phyloP scores from a whole-genome alignment of 352 stramenopile genomes.

The Phytophthora melonis region DNA sequence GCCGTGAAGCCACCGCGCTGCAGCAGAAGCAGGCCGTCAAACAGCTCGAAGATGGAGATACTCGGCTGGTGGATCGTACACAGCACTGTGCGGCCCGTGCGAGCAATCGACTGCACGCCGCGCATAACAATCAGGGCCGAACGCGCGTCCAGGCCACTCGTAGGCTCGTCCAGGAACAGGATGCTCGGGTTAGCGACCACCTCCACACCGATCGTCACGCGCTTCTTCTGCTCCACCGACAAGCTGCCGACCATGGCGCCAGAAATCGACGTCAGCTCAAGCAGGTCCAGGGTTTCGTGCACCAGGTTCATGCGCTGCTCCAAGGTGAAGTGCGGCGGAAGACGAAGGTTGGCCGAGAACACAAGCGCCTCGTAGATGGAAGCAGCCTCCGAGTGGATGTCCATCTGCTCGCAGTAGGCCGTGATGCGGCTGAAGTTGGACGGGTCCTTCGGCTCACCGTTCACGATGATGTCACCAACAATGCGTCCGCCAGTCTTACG shows the following conservation, averaged over 20 bases:
- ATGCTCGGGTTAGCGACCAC: conserved; percentile 94
- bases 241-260: conserved; percentile 54
- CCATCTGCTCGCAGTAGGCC: conserved; percentile 76
- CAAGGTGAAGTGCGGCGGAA: no score
- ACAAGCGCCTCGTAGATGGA: conserved; percentile 92
- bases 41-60: conserved; percentile 93
- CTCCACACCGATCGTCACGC: conserved; percentile 93
- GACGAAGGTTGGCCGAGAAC: conserved; percentile 91
- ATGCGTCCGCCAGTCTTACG: conserved; percentile 74
- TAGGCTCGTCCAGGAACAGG: conserved; percentile 95
- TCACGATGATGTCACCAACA: conserved; percentile 84
- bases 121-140: conserved; percentile 91
- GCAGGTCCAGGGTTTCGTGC: conserved; percentile 60
- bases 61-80: conserved; percentile 72
- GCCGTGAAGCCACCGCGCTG: conserved; percentile 61
- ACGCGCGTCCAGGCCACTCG: conserved; percentile 86
- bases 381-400: conserved; percentile 84
- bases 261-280: conserved; percentile 59
- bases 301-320: conserved; percentile 72
- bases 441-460: no score
- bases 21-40: conserved; percentile 92
- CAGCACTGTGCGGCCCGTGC: conserved; percentile 88
- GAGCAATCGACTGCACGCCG: conserved; percentile 83
- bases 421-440: no score
- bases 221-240: conserved; percentile 94